Evolutionary conservation across 805 yeast genomes (phyloP).

Genomic region (Kodamaea kaohsiungensis): DNA sequence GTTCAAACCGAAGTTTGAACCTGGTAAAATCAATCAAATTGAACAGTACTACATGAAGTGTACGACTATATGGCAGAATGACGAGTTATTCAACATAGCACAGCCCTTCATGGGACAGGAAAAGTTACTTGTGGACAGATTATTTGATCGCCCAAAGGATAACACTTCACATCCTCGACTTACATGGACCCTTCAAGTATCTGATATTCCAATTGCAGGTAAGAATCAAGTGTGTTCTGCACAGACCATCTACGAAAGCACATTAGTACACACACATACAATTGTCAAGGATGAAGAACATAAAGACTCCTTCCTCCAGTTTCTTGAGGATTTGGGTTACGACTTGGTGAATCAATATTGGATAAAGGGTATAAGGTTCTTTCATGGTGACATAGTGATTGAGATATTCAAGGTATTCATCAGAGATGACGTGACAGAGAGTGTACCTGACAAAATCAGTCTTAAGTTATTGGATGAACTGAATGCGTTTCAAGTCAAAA

Average conservation of each 20-base stretch:
- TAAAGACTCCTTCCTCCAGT: conserved; percentile 41
- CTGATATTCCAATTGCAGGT: conserved; percentile 80
- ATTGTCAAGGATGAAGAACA: conserved; percentile 11
- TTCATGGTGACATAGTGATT: conserved; percentile 59
- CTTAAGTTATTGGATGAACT: conserved; percentile 50
- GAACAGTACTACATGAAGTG: conserved; percentile 56
- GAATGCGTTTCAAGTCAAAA: conserved; percentile 60
- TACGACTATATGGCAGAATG: conserved; percentile 47
- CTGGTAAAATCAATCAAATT: conserved; percentile 58
- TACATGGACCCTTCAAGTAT: conserved; percentile 62
- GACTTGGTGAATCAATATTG: conserved; percentile 61
- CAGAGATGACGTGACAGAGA: conserved; percentile 29
- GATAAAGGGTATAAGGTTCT: conserved; percentile 61
- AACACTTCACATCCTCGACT: conserved; percentile 11
- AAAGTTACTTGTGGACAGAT: conserved; percentile 27
- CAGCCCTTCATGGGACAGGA: conserved; percentile 23
- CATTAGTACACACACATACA: conserved; percentile 51
- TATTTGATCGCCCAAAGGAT: conserved; percentile 21
- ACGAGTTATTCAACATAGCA: conserved; percentile 24
- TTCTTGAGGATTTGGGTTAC: conserved; percentile 70
- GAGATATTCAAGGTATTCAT: conserved; percentile 54
- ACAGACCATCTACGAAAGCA: conserved; percentile 64
- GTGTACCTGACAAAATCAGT: conserved; percentile 22
- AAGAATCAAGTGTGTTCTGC: conserved; percentile 59
- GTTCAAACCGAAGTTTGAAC: conserved; percentile 53